A percentile compares a stretch with the other conserved stretches of the same genome.
Evolutionary conservation across 345 rosid genomes (phyloP).

Genomic region (Balakata baccata): DNA sequence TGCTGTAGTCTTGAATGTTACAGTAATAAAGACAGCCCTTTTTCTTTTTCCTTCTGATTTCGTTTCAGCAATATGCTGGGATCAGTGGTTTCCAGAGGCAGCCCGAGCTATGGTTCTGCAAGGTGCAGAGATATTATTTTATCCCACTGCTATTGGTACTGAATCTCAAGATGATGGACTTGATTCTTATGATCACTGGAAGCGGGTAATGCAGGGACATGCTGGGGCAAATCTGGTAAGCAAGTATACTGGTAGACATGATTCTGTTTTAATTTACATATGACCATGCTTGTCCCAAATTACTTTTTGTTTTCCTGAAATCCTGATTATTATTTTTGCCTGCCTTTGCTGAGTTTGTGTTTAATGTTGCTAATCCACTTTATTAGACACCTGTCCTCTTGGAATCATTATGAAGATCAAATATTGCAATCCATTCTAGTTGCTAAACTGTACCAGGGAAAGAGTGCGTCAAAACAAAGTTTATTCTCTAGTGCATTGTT

Average conservation of each 20-base stretch:
- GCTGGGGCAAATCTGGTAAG: conserved; percentile 94
- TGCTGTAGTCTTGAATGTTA: background rate
- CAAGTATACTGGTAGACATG: conserved; percentile 6
- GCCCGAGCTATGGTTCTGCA: conserved; percentile 87
- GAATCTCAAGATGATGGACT: conserved; percentile 93
- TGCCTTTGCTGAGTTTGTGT: background rate
- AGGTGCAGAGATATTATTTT: conserved; percentile 84
- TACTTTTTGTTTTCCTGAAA: background rate
- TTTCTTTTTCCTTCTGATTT: background rate
- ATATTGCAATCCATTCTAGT: background rate
- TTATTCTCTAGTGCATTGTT: background rate
- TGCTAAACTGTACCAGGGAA: background rate
- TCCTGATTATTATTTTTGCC: conserved; percentile 6
- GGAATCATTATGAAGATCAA: background rate
- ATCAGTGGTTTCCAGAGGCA: conserved; percentile 95
- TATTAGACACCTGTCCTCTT: background rate
- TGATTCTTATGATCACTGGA: conserved; percentile 93
- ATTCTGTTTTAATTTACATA: background rate
- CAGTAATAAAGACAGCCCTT: background rate
- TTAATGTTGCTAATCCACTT: conserved; percentile 1
- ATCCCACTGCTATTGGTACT: conserved; percentile 93
- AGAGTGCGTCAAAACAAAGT: background rate
- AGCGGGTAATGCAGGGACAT: conserved; percentile 94
- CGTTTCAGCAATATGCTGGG: conserved; percentile 86
- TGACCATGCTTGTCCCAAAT: background rate